Evolutionary conservation across 352 stramenopile species (phyloP), one percentile per base, ranked within the genome.

Genomic region (Thalassiosira oceanica): DNA sequence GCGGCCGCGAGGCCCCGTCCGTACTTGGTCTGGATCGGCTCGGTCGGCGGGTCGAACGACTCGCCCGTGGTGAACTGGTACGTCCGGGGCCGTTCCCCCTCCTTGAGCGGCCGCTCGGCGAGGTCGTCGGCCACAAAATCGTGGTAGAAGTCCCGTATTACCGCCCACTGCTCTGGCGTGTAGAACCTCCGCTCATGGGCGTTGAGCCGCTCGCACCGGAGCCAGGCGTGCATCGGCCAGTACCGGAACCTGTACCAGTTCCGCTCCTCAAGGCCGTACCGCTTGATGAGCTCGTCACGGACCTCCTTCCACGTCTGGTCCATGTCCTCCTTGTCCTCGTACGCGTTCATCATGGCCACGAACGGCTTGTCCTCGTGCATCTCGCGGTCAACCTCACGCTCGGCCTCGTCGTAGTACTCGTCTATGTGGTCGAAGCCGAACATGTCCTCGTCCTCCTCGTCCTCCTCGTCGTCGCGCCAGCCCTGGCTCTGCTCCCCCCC

Each of bases 1-100:
- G 28, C 16, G 1, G 71, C 66, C 55, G 60, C 63, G 0, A 85
- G n/a, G 3, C 76, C 71, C 16, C 76, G 36, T 49, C 76, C 76
- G 39, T 74, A 80, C 13, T 33, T 48, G 27, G 26, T 16, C 79
- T 56, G 49, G 68, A 74, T 5, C 3, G 64, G 29, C 18, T 68
- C 27, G 33, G 54, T 45, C 3, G 42, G 42, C 11, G 48, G 33
- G 64, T 63, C 24, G 46, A 62, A 68, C 0, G 24, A 33, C 0
- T 46, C 55, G 0, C 35, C n/a, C 3, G 41, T 45, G 2, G 41
- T 29, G 2, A 36, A 75, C 42, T 52, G 31, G 28, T 63, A 75
- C 1, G 35, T 50, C 18, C 64, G 13, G 6, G 33, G n/a, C n/a
- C n/a, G 18, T 8, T 36, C 13, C 13, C 37, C 21, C 7, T 61